Conservation (phyloP, 805 yeast species). For the Zygosaccharomyces bailii region DNA sequence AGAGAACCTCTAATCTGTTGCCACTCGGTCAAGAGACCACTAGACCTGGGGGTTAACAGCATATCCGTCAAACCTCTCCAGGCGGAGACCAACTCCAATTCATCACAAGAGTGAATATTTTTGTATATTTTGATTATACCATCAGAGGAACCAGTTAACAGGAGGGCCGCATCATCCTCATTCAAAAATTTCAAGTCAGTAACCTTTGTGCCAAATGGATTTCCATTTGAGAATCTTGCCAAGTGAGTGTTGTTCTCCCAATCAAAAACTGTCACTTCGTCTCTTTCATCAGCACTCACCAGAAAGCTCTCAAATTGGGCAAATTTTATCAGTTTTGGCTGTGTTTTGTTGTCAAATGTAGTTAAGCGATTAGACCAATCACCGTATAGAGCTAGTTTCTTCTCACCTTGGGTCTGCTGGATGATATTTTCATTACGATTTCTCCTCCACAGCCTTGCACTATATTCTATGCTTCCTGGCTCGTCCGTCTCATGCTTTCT, state of each 20-base stretch:
- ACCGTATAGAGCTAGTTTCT: constrained; percentile 75
- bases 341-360: constrained; percentile 66
- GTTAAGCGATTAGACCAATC: constrained; percentile 71
- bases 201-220: constrained; percentile 82
- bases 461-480: constrained; percentile 85
- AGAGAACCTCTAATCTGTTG: constrained; percentile 92
- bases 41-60: constrained; percentile 71
- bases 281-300: constrained; percentile 78
- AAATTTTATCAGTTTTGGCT: constrained; percentile 74
- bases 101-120: constrained; percentile 56
- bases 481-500: constrained; percentile 80
- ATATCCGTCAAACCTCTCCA: constrained; percentile 94
- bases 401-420: constrained; percentile 86
- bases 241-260: constrained; percentile 64
- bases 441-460: constrained; percentile 81
- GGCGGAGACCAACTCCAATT: constrained; percentile 66
- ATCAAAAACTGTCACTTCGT: constrained; percentile 81
- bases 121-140: constrained; percentile 89
- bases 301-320: constrained; percentile 88
- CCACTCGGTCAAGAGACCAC: constrained; percentile 91
- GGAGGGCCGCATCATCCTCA: constrained; percentile 85
- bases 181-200: constrained; percentile 83
- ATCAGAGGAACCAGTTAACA: constrained; percentile 87
- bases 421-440: constrained; percentile 84
- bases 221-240: constrained; percentile 73